Evolutionary conservation across 345 rosid species (phyloP), one percentile per base, ranked within the genome.

Genomic region (Pseudoturritis turrita): DNA sequence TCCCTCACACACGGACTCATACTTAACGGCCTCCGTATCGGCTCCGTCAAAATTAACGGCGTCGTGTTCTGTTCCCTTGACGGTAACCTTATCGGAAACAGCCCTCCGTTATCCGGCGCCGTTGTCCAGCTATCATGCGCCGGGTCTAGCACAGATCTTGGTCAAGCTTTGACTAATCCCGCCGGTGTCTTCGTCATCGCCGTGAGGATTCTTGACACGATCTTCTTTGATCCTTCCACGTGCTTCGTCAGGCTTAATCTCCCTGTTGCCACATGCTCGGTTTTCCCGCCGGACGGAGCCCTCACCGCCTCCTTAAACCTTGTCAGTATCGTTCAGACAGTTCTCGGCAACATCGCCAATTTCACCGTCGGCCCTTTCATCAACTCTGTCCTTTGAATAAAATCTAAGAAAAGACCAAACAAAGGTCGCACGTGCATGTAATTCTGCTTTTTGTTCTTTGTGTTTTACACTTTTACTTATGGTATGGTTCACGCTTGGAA

Each of bases 301-400:
- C 73, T 68, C 45, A 68, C 73, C 4, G 64, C 64, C 3, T 43
- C 73, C 29, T 13, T 68, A 31, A 68, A n/a, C 31, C 73, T 68
- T 26, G 55, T 55, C 41, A 31, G 3, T 33, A 45, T 68, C 33
- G 44, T 68, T 29, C 73, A 68, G 44, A 41, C 54, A 2, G 54
- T 17, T 44, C 43, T 68, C 13, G 64, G 62, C 33, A 68, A 68
- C 63, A 43, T 68, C 10, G 73, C 73, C 1, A 7, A 41, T 45
- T 68, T 68, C 64, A 41, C 43, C 55, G 3, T 15, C 23, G 33
- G 45, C 2, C 33, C 54, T 56, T 68, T 68, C 29, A 15, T 56
- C 44, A 7, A 35, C 63, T 19, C 64, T 37, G 7, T 66, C 59
- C 26, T 66, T 66, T 66, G 47, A 65, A 36, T 65, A 14, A 64